phyloP scores from a whole-genome alignment of 139 green algal genomes.

The Chlorella ohadii region DNA sequence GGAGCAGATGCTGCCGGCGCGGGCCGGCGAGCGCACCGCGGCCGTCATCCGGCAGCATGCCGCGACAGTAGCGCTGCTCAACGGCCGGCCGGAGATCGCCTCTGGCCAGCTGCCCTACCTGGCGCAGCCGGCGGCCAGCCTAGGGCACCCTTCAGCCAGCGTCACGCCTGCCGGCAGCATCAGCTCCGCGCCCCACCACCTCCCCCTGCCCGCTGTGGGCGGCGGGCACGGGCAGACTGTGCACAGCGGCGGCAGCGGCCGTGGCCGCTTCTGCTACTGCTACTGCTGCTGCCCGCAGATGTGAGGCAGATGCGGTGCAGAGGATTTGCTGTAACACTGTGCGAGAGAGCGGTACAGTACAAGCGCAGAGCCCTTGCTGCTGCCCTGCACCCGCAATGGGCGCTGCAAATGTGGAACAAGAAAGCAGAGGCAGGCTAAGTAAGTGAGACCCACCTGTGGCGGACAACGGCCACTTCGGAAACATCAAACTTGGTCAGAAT shows the following conservation, averaged over 20 bases:
- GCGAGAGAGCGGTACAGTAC: too few species aligned
- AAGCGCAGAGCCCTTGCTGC: too few species aligned
- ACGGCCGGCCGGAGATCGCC: background rate
- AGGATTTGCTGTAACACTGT: too few species aligned
- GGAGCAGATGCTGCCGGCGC: background rate
- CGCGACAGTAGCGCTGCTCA: conserved; percentile 6
- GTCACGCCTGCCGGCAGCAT: background rate
- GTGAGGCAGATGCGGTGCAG: background rate
- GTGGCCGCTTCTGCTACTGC: too few species aligned
- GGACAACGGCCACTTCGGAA: conserved; percentile 37
- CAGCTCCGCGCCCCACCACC: background rate
- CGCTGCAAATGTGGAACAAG: too few species aligned
- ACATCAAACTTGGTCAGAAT: conserved; percentile 82
- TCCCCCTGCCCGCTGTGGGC: background rate
- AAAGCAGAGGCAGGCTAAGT: too few species aligned
- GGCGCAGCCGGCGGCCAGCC: background rate
- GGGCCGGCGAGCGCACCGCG: background rate
- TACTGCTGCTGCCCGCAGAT: conserved; percentile 6
- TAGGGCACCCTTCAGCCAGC: too few species aligned
- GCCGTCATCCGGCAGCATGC: conserved; percentile 35
- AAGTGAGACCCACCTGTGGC: conserved; percentile 50
- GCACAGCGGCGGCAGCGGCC: background rate
- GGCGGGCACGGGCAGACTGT: too few species aligned
- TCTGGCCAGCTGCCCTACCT: background rate
- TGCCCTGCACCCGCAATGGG: too few species aligned